A percentile compares a stretch with the other conserved stretches of the same genome.
Evolutionary conservation across 352 stramenopile species (phyloP).

Genomic region (Plasmopara viticola): DNA sequence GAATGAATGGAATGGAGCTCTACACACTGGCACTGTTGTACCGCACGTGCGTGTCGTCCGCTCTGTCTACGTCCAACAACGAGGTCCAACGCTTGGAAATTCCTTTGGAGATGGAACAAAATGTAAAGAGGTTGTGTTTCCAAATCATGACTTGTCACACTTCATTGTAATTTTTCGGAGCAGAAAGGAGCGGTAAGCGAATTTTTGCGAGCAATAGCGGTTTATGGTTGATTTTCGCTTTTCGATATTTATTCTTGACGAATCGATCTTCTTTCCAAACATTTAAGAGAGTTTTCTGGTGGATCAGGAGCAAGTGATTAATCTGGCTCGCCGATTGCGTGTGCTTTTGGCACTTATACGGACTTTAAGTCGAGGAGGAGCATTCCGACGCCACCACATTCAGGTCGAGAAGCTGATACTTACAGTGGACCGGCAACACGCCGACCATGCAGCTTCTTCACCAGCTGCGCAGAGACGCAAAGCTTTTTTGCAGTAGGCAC

Average conservation of each 20-base stretch:
- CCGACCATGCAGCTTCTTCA: constrained; percentile 31
- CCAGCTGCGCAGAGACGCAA: constrained; percentile 50
- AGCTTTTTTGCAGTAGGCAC: constrained; percentile 43
- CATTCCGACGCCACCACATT: constrained; percentile 34
- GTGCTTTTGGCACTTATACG: constrained; percentile 50
- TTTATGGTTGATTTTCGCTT: constrained; percentile 22
- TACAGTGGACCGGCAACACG: too few species aligned
- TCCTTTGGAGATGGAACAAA: constrained; percentile 40
- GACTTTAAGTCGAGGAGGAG: constrained; percentile 24
- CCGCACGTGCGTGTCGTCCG: too few species aligned
- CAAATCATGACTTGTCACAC: constrained; percentile 15
- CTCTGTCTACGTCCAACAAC: too few species aligned
- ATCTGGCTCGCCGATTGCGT: constrained; percentile 18
- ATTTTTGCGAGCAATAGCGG: constrained; percentile 17
- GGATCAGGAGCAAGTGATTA: constrained; percentile 2
- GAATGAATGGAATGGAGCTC: too few species aligned
- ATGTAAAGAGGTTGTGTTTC: constrained; percentile 21
- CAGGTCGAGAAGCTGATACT: constrained; percentile 23
- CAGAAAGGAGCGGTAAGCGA: constrained; percentile 10
- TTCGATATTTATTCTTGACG: constrained; percentile 21
- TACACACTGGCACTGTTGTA: too few species aligned
- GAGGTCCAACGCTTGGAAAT: too few species aligned
- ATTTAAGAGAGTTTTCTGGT: constrained; percentile 25
- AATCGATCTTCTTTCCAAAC: constrained; percentile 18
- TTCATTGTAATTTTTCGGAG: constrained; percentile 2